Evolutionary conservation across 2,329 filamentous ascomycete genomes (phyloP).

Genomic region (Alternaria gansuensis): DNA sequence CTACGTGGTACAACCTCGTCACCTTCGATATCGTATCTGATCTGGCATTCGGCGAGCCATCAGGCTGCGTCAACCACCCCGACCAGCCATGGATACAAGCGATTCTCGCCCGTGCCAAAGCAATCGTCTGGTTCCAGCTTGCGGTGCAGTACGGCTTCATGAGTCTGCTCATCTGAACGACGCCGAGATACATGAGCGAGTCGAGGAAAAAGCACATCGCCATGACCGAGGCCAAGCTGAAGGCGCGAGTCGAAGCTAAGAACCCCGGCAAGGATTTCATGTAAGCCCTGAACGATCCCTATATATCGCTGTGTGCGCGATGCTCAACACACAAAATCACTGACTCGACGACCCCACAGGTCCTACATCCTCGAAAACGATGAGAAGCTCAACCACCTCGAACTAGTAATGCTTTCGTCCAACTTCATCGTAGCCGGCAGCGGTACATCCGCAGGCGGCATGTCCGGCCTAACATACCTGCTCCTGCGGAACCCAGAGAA

Average conservation of each 20-base stretch:
- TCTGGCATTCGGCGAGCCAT: constrained; percentile 17
- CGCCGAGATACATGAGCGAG: constrained; percentile 12
- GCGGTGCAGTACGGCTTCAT: constrained; percentile 17
- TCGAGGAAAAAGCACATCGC: constrained; percentile 19
- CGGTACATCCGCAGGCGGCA: constrained; percentile 36
- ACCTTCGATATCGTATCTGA: constrained; percentile 18
- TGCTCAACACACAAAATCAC: not conserved
- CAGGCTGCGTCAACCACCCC: constrained; percentile 17
- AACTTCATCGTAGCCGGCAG: constrained; percentile 38
- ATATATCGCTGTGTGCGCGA: too few species aligned
- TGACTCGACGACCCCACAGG: constrained; percentile 2
- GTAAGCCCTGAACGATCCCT: not conserved
- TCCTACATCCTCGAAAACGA: constrained; percentile 18
- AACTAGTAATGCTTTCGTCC: constrained; percentile 19
- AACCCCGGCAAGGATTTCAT: constrained; percentile 18
- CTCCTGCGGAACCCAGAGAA: constrained; percentile 21
- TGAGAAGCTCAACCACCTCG: constrained; percentile 19
- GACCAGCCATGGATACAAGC: constrained; percentile 20
- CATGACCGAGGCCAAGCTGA: constrained; percentile 18
- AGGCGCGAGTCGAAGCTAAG: constrained; percentile 13
- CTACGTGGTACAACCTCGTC: constrained; percentile 15
- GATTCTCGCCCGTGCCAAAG: constrained; percentile 15
- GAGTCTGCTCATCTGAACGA: constrained; percentile 15
- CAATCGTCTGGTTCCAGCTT: constrained; percentile 20
- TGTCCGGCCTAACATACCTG: constrained; percentile 18